Percentiles rank a stretch among this genome's conserved stretches.
Evolutionary conservation across 352 stramenopile genomes (phyloP).

Genomic region (Phytopythium montanum): DNA sequence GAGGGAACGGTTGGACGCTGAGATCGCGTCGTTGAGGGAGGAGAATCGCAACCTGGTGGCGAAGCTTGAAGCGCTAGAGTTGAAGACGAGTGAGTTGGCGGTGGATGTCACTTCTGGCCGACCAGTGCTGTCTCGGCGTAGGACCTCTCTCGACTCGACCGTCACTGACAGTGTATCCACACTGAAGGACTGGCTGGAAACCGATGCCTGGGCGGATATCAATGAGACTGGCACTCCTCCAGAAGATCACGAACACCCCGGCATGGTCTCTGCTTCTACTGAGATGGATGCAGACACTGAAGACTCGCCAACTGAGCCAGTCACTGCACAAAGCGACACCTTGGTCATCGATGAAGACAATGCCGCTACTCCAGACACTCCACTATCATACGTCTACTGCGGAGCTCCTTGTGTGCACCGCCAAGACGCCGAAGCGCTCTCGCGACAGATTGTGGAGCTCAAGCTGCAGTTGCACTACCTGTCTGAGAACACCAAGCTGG

Average conservation of each 20-base stretch:
- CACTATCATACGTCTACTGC: slow-evolving; percentile 6
- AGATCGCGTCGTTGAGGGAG: slow-evolving; percentile 34
- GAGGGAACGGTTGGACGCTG: slow-evolving; percentile 26
- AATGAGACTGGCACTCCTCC: not conserved
- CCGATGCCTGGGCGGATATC: slow-evolving; percentile 31
- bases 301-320: not conserved
- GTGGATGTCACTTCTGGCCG: slow-evolving; percentile 36
- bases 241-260: not conserved
- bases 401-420: slow-evolving; percentile 45
- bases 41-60: slow-evolving; percentile 50
- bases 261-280: not conserved
- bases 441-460: slow-evolving; percentile 68
- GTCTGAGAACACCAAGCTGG: slow-evolving; percentile 53
- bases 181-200: slow-evolving; percentile 58
- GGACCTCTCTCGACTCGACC: not conserved
- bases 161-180: slow-evolving; percentile 9
- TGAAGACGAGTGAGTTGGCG: slow-evolving; percentile 40
- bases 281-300: not conserved
- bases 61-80: slow-evolving; percentile 43
- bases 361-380: not conserved
- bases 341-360: not conserved
- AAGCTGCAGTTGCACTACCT: slow-evolving; percentile 77
- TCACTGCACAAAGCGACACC: not conserved
- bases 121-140: slow-evolving; percentile 22
- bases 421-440: slow-evolving; percentile 51